Conservation (phyloP, 345 rosid species). For the Trapa incisa region DNA sequence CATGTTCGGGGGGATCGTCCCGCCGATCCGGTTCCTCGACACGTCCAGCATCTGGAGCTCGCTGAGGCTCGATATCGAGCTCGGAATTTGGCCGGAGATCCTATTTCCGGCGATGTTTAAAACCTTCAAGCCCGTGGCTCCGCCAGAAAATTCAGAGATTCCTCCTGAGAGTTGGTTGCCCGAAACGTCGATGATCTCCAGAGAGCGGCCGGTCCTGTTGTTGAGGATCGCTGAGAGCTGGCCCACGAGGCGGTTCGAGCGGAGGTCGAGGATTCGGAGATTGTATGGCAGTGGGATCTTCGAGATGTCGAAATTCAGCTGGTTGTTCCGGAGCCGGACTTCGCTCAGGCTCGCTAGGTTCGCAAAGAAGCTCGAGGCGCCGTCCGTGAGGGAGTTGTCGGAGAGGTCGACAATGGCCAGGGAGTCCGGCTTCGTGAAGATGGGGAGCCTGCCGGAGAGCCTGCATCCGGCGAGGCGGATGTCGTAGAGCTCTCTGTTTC, state of each 20-base stretch:
- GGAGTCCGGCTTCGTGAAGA: slow-evolving; percentile 45
- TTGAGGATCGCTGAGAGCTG: slow-evolving; percentile 53
- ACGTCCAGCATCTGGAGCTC: slow-evolving; percentile 54
- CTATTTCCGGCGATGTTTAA: slow-evolving; percentile 67
- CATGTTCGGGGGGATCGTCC: slow-evolving; percentile 48
- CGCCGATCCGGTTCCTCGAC: slow-evolving; percentile 61
- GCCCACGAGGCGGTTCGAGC: slow-evolving; percentile 53
- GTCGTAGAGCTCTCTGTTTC: slow-evolving; percentile 36
- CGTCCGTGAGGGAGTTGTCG: slow-evolving; percentile 44
- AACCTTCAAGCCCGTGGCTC: slow-evolving; percentile 50
- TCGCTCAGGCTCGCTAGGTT: slow-evolving; percentile 50
- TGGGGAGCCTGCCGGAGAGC: slow-evolving; percentile 57
- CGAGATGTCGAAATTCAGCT: slow-evolving; percentile 51
- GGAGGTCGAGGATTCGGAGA: slow-evolving; percentile 49
- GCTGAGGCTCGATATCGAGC: slow-evolving; percentile 59
- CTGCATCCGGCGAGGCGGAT: slow-evolving; percentile 78
- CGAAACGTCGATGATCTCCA: slow-evolving; percentile 60
- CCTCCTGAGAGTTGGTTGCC: slow-evolving; percentile 52
- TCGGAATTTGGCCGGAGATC: slow-evolving; percentile 61
- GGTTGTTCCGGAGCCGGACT: slow-evolving; percentile 62
- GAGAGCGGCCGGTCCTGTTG: slow-evolving; percentile 56
- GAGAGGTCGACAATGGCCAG: slow-evolving; percentile 63
- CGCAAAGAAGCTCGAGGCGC: slow-evolving; percentile 44
- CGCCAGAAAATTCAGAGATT: slow-evolving; percentile 44
- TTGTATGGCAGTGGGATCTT: slow-evolving; percentile 46